Percentiles rank a stretch among this genome's conserved stretches.
phyloP scores from a whole-genome alignment of 768 basidiomycete genomes.

The Tulasnella sp. region DNA sequence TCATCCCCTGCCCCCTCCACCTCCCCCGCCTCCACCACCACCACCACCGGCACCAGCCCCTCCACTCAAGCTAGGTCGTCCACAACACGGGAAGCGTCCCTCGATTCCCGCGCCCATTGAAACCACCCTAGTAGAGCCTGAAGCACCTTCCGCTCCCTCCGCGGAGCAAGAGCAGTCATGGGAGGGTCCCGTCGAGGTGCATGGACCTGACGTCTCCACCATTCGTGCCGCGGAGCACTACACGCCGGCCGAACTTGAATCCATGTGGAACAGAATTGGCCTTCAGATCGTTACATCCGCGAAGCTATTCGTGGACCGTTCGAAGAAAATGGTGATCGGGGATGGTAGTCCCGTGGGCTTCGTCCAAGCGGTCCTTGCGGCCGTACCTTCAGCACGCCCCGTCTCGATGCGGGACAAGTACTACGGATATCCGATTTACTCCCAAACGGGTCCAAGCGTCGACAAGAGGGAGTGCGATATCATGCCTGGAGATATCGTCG shows the following conservation, averaged over 20 bases:
- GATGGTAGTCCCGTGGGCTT: slow-evolving; percentile 84
- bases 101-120: not conserved
- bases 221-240: slow-evolving; percentile 4
- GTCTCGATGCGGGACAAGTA: slow-evolving; percentile 33
- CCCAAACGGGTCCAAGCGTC: slow-evolving; percentile 62
- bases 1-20: slow-evolving; percentile 32
- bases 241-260: slow-evolving; percentile 49
- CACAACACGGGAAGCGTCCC: not conserved
- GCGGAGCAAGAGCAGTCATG: not conserved
- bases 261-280: slow-evolving; percentile 69
- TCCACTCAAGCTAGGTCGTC: slow-evolving; percentile 10
- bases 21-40: slow-evolving; percentile 28
- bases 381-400: slow-evolving; percentile 57
- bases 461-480: slow-evolving; percentile 73
- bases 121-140: not conserved
- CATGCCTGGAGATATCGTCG: slow-evolving; percentile 79
- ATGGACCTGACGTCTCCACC: not conserved
- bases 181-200: not conserved
- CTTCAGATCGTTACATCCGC: slow-evolving; percentile 70
- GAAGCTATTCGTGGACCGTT: slow-evolving; percentile 61
- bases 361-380: slow-evolving; percentile 57
- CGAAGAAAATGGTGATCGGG: slow-evolving; percentile 71
- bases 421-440: slow-evolving; percentile 74
- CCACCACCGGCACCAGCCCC: slow-evolving; percentile 23
- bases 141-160: not conserved